Percentiles rank a stretch among this genome's conserved stretches.
These are phyloP conservation scores for Entelexis paramagnoliae DNA, from an alignment of 1,139 yeast genomes.

Conservation along the genomic window DNA sequence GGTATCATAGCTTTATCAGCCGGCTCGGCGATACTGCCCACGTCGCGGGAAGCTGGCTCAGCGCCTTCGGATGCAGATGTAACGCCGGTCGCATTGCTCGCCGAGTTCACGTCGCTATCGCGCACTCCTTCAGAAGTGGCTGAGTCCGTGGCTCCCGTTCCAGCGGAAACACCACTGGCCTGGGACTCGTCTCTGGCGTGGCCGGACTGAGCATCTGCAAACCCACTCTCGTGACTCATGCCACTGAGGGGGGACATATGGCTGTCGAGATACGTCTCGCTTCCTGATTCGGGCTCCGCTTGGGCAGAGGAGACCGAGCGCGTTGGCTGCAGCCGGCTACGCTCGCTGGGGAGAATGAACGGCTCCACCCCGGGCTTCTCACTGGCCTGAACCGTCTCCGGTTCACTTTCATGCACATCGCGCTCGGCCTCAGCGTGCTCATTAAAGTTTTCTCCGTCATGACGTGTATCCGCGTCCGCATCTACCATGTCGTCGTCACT, in stretches of 20 bases:
- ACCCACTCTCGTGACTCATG: not conserved
- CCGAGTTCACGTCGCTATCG: not conserved
- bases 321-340: slow-evolving; percentile 12
- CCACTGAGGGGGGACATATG: not conserved
- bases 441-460: not conserved
- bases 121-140: not conserved
- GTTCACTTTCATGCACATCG: not conserved
- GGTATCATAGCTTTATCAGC: not conserved
- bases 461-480: not conserved
- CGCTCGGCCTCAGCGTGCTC: not conserved
- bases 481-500: not conserved
- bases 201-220: not conserved
- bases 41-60: not conserved
- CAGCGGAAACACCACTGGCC: slow-evolving; percentile 10
- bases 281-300: not conserved
- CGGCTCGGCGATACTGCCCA: not conserved
- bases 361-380: slow-evolving; percentile 4
- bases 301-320: not conserved
- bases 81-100: not conserved
- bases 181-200: slow-evolving; percentile 9
- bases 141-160: slow-evolving; percentile 8
- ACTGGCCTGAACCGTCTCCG: not conserved
- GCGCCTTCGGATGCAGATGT: not conserved
- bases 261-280: not conserved
- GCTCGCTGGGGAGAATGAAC: slow-evolving; percentile 19